phyloP scores from a whole-genome alignment of 352 stramenopile species.

The Phytophthora macrochlamydospora region DNA sequence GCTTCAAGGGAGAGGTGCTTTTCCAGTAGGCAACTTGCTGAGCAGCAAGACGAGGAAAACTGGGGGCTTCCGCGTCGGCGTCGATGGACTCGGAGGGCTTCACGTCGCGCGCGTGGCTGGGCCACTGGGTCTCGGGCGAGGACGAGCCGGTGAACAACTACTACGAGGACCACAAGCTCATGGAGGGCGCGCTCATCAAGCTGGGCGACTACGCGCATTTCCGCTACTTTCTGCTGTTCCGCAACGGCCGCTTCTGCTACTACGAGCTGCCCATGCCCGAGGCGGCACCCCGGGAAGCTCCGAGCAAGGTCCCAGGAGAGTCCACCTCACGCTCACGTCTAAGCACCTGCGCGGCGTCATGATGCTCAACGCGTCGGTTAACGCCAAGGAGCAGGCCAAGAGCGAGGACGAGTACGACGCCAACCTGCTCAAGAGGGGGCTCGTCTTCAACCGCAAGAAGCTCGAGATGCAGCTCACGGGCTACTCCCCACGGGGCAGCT shows the following conservation, averaged over 20 bases:
- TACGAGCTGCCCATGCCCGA: constrained; percentile 82
- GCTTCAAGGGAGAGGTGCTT: not conserved
- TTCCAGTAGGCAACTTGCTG: not conserved
- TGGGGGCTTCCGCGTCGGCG: not conserved
- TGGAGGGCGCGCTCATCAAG: constrained; percentile 88
- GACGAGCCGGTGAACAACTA: constrained; percentile 80
- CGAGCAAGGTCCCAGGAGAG: constrained; percentile 31
- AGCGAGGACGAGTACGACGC: constrained; percentile 77
- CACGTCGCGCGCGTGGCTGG: constrained; percentile 57
- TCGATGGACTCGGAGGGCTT: constrained; percentile 46
- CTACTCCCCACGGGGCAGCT: constrained; percentile 79
- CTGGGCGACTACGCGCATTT: constrained; percentile 88
- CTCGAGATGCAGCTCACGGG: constrained; percentile 85
- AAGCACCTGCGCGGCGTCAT: constrained; percentile 84
- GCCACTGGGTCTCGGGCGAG: constrained; percentile 56
- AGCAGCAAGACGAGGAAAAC: not conserved
- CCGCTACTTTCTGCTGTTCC: constrained; percentile 85
- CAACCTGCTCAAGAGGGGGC: constrained; percentile 66
- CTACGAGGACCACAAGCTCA: constrained; percentile 85
- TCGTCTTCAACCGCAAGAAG: constrained; percentile 83
- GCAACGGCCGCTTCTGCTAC: constrained; percentile 86
- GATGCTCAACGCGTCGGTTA: constrained; percentile 82
- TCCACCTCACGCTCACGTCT: constrained; percentile 77
- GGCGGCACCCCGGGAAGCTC: constrained; percentile 19
- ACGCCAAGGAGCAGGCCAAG: constrained; percentile 66